Base-by-base conservation (phyloP, 1,284 basidiomycete genomes). In the Ceraceosorus guamensis region DNA sequence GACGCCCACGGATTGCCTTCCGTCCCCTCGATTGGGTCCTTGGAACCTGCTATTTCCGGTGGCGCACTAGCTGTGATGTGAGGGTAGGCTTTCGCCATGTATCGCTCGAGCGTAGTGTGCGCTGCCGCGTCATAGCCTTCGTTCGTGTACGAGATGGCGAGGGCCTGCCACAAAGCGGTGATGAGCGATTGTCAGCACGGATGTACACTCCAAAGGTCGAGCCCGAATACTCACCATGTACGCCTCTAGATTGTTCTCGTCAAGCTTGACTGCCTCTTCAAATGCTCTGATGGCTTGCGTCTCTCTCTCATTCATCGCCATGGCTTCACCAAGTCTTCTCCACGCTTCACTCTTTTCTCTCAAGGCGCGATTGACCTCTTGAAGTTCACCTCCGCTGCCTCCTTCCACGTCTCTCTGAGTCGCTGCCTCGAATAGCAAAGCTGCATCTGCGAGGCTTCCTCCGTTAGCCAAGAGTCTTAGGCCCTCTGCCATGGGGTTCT, bases 101-200 rank as follows among this genome's bases (percentile, higher is more conserved):
- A 97, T 50, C 87, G 86, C 58, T 95, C 83, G 30, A 99, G 83
- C 78, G 88, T 91, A 1, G 85, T 80, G 70, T 96, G 85, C 1
- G 93, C 88, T 1, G 87, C 91, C 6, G 87, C 82, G 70, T 98
- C 93, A 71, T 87, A 87, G 0, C 85, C 85, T 79, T 99, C 95
- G 75, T 99, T 99, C 48, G 92, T 96, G 77, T 91, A 98, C 4
- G 90, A 91, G 65, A 97, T 93, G 3, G 95, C 92, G 16, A 98
- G 83, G 24, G 71, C 67, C 14, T 10, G 8, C 8, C n/a, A 14
- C 30, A 34, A 31, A n/a, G n/a, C n/a, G 1, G 14, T 11, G 37
- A 1, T 7, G 31, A 10, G 18, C 18, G 41, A 53, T 11, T 7
- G 7, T 49, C 41, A 52, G 32, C n/a, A 6, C 7, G 30, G 50